These are phyloP conservation scores for Kwoniella sp. DNA, from an alignment of 768 basidiomycete genomes.

Conservation along the genomic window DNA sequence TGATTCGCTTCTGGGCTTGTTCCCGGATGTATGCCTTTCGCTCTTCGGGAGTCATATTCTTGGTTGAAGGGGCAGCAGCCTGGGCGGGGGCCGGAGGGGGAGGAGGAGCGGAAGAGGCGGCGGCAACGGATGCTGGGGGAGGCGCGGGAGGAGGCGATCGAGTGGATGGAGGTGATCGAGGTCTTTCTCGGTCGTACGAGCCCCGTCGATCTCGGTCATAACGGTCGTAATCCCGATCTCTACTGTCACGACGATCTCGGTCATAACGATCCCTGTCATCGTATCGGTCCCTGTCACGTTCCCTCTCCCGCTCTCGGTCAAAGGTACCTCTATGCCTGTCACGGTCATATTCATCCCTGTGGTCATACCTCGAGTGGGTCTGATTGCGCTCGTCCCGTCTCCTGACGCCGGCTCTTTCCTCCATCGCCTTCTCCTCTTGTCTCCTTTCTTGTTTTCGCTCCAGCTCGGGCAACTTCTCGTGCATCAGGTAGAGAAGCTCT, in stretches of 20 bases:
- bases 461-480: conserved; percentile 87
- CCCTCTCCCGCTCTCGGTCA: conserved; percentile 39
- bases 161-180: conserved; percentile 49
- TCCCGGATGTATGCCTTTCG: conserved; percentile 74
- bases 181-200: conserved; percentile 58
- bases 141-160: conserved; percentile 60
- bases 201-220: conserved; percentile 58
- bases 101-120: conserved; percentile 60
- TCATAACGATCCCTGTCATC: conserved; percentile 59
- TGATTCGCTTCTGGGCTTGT: conserved; percentile 77
- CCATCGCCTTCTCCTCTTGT: conserved; percentile 73
- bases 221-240: conserved; percentile 58
- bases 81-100: conserved; percentile 61
- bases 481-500: conserved; percentile 79
- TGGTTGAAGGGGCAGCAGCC: conserved; percentile 60
- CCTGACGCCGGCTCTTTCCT: conserved; percentile 74
- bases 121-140: conserved; percentile 39
- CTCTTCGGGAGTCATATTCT: conserved; percentile 82
- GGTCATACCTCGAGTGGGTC: conserved; percentile 59
- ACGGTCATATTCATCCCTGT: conserved; percentile 44
- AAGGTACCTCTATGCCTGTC: conserved; percentile 29
- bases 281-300: conserved; percentile 30
- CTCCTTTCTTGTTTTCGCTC: conserved; percentile 79
- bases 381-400: conserved; percentile 85
- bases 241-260: conserved; percentile 47